Evolutionary conservation across 768 basidiomycete species (phyloP).

Genomic region (Mycena chlorophos): DNA sequence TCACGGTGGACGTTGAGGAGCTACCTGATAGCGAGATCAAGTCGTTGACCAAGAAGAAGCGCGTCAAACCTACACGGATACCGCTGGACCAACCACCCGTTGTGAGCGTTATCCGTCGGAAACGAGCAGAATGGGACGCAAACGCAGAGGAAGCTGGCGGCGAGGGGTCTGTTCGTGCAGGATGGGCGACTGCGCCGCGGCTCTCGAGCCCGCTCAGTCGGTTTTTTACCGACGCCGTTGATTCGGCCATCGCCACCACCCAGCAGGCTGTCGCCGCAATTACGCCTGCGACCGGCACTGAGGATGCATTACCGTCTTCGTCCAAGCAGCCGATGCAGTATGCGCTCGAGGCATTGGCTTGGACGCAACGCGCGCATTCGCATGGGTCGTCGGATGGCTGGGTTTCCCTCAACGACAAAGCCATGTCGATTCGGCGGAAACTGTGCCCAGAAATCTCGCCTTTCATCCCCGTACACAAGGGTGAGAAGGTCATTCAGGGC

Average conservation of each 20-base stretch:
- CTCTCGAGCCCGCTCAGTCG: conserved; percentile 68
- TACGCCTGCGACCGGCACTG: conserved; percentile 51
- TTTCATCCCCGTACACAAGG: conserved; percentile 80
- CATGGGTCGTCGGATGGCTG: conserved; percentile 61
- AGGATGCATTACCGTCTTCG: conserved; percentile 46
- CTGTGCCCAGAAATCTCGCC: conserved; percentile 76
- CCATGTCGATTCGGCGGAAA: conserved; percentile 73
- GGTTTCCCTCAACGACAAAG: conserved; percentile 76
- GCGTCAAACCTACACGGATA: conserved; percentile 80
- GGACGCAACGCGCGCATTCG: conserved; percentile 72
- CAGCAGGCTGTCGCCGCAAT: conserved; percentile 80
- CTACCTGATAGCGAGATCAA: conserved; percentile 86
- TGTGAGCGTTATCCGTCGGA: conserved; percentile 63
- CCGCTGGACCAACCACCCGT: conserved; percentile 94
- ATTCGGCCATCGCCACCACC: conserved; percentile 71
- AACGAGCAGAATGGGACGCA: conserved; percentile 72
- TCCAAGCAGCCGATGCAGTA: conserved; percentile 75
- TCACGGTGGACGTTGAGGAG: conserved; percentile 86
- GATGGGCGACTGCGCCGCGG: conserved; percentile 61
- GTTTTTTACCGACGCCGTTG: conserved; percentile 75
- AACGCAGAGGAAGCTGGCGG: conserved; percentile 38
- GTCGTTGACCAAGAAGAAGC: conserved; percentile 76
- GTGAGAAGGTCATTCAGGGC: conserved; percentile 89
- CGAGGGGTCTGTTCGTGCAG: conserved; percentile 22
- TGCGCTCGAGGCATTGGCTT: conserved; percentile 78